Evolutionary conservation across 2,329 filamentous ascomycete species (phyloP).

Genomic region (Colletotrichum tofieldiae): DNA sequence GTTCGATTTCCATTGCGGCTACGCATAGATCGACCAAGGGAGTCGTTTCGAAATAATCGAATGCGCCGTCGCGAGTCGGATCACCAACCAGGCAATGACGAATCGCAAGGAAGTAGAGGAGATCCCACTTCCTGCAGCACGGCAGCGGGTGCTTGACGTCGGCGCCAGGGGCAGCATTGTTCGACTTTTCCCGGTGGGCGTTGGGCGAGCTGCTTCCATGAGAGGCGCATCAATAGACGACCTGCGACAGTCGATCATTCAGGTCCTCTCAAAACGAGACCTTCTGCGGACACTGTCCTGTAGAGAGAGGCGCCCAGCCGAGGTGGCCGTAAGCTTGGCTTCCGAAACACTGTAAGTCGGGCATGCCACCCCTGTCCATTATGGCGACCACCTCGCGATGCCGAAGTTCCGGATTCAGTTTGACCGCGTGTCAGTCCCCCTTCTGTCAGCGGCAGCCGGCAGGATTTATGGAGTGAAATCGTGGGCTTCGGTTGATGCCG

Average conservation of each 20-base stretch:
- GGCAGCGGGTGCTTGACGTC: background rate
- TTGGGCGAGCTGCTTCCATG: background rate
- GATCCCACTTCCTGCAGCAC: background rate
- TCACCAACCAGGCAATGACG: slow-evolving; percentile 16
- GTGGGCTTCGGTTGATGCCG: background rate
- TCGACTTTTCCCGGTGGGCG: background rate
- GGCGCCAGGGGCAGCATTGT: background rate
- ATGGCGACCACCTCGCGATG: slow-evolving; percentile 5
- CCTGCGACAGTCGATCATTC: slow-evolving; percentile 42
- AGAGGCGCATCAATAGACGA: slow-evolving; percentile 10
- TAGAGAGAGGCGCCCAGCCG: background rate
- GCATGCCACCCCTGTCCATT: slow-evolving; percentile 35
- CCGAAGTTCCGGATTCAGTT: slow-evolving; percentile 27
- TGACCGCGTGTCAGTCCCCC: background rate
- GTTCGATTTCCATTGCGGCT: slow-evolving; percentile 24
- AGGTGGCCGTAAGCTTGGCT: slow-evolving; percentile 28
- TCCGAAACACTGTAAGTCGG: slow-evolving; percentile 39
- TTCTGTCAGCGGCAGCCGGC: background rate
- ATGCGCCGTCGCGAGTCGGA: slow-evolving; percentile 14
- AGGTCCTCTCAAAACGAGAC: slow-evolving; percentile 9
- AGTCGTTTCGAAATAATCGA: slow-evolving; percentile 34
- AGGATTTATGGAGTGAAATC: background rate
- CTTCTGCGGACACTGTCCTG: slow-evolving; percentile 18
- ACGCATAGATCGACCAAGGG: slow-evolving; percentile 35
- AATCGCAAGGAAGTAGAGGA: slow-evolving; percentile 17